Base-by-base conservation (phyloP, 2,329 filamentous ascomycete species). In the Periconia digitata region DNA sequence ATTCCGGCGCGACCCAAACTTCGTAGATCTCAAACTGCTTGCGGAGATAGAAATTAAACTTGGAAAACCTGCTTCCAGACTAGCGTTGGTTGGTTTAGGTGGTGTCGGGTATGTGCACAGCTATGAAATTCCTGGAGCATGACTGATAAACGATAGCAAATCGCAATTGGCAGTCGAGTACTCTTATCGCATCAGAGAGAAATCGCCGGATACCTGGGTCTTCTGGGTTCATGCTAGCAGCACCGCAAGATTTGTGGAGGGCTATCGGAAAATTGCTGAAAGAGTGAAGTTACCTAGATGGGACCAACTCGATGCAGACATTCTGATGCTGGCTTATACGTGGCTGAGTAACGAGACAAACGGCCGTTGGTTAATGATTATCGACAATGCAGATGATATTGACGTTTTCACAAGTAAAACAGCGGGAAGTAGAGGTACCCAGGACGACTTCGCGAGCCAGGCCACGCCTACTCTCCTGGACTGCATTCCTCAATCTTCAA, bases 71-170 rank as follows among this genome's bases (percentile, higher is more conserved):
- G 53, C 44, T 18, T 39, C 47, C 23, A 51, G 59, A 17, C 41
- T 37, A 37, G 62, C 61, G n/a, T 56, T 64, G 10, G 46, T 60
- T 29, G 62, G 62, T n/a, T 46, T 59, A 21, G 59, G 62, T 12
- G 62, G 62, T 27, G 48, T 65, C 17, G 64, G 63, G 53, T 56
- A 48, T 22, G 44, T 15, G 12, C 7, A 23, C n/a, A 41, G 22
- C n/a, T n/a, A 16, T 22, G 24, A 15, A 13, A 7, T n/a, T 13
- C 22, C 21, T 38, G 13, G 22, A 20, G 16, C 22, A 20, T 37
- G 16, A 20, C 29, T 32, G n/a, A 22, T 23, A 21, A 39, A n/a
- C 24, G 41, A 21, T 37, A 58, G 53, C 41, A 59, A 59, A 32
- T 56, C 59, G 17, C 56, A 59, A 27, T 38, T 62, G 10, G 59